Base-by-base conservation (phyloP, 768 basidiomycete species). In the Clathrus columnatus region DNA sequence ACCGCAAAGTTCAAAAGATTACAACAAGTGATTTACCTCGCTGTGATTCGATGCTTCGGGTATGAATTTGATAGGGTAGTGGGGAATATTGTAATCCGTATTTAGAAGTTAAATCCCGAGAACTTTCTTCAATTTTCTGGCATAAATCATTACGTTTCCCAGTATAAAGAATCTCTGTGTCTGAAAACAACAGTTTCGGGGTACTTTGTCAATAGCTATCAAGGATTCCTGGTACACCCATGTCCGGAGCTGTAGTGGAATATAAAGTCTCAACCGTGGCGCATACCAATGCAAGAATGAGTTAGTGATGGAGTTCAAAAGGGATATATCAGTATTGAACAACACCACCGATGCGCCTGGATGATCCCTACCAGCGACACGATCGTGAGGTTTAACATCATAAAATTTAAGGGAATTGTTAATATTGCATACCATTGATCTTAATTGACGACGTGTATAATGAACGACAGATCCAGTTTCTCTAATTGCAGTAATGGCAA, bases 211-310 rank as follows among this genome's bases (percentile, higher is more conserved):
- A 72, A 63, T 87, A 87, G 65, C 83, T 69, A 59, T 84, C 82
- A 23, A 82, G 68, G 42, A 82, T 73, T 3, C 76, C 81, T 79
- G 76, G 50, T 11, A 74, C 72, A 28, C 85, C 86, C 83, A 87
- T 85, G 60, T 87, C 86, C 2, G 83, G 83, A 23, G 85, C 82
- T 0, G 84, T 85, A 57, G 78, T 80, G 0, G 84, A 82, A 64
- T 80, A 87, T 45, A 87, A 77, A 4, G 75, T 85, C 10, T 86
- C 86, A 23, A 84, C 69, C 57, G 82, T 84, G 7, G 82, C 75
- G 0, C 80, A 70, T 0, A 85, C 85, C 17, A 87, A 73, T 21
- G 81, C 83, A 57, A 85, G 72, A 8, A 77, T 1, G 79, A 78
- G 62, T 88, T 87, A 27, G 82, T 78, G 24, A 84, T 72, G 42